Evolutionary conservation across 352 stramenopile species (phyloP).

Genomic region (Halophytophthora batemanensis): DNA sequence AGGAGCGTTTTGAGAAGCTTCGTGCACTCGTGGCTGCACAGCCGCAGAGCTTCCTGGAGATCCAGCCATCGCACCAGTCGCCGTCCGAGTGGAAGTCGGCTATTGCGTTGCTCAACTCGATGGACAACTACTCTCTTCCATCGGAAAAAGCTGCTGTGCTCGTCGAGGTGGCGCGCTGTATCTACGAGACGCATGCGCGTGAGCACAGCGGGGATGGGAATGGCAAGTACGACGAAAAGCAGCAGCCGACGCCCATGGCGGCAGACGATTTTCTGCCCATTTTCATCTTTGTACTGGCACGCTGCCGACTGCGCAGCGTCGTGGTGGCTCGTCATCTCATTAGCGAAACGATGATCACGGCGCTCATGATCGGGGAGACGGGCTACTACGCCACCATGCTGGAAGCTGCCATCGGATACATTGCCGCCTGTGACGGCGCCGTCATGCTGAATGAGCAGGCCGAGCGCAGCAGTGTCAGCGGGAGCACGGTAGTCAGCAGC

Average conservation of each 20-base stretch:
- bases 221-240: not conserved
- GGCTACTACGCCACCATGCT: slow-evolving; percentile 83
- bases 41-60: slow-evolving; percentile 60
- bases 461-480: slow-evolving; percentile 15
- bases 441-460: slow-evolving; percentile 5
- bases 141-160: slow-evolving; percentile 65
- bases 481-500: slow-evolving; percentile 16
- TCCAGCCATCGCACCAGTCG: slow-evolving; percentile 44
- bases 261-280: slow-evolving; percentile 81
- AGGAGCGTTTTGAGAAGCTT: slow-evolving; percentile 54
- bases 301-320: slow-evolving; percentile 49
- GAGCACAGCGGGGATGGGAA: slow-evolving; percentile 33
- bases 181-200: slow-evolving; percentile 57
- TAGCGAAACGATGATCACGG: slow-evolving; percentile 76
- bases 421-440: slow-evolving; percentile 36
- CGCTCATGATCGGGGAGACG: slow-evolving; percentile 72
- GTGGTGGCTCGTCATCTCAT: slow-evolving; percentile 61
- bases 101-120: slow-evolving; percentile 42
- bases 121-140: slow-evolving; percentile 75
- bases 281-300: slow-evolving; percentile 70
- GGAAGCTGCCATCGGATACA: slow-evolving; percentile 68
- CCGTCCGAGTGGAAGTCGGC: slow-evolving; percentile 55
- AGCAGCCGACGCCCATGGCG: slow-evolving; percentile 36
- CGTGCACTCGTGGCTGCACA: slow-evolving; percentile 40
- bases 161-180: slow-evolving; percentile 63